Evolutionary conservation across 176 grass and related monocot genomes (phyloP).

Genomic region (Stipa capillata): DNA sequence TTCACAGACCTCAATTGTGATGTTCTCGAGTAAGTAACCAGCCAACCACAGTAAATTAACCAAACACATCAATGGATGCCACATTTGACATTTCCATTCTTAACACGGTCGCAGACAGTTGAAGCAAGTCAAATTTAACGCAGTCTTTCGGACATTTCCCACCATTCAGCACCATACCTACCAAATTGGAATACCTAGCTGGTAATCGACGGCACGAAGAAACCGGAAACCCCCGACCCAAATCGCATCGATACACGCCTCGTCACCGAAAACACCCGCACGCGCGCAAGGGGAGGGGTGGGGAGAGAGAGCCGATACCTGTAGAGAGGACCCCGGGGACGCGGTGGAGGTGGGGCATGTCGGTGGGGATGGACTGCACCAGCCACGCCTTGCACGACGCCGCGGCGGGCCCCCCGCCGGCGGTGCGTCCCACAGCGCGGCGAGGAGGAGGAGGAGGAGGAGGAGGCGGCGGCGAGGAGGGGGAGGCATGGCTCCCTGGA

Average conservation of each 20-base stretch:
- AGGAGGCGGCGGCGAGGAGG: background rate
- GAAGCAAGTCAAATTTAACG: background rate
- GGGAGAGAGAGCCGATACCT: conserved; percentile 12
- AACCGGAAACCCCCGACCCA: background rate
- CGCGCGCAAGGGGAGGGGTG: background rate
- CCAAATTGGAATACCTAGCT: background rate
- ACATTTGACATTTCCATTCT: background rate
- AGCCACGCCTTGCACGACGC: conserved; percentile 74
- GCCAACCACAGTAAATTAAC: background rate
- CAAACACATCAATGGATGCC: background rate
- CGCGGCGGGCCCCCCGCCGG: background rate
- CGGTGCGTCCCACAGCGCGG: background rate
- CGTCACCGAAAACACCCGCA: background rate
- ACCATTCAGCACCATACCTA: no score
- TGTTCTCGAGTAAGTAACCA: background rate
- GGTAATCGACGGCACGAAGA: background rate
- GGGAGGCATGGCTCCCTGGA: background rate
- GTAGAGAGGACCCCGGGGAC: conserved; percentile 82
- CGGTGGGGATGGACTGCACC: conserved; percentile 93
- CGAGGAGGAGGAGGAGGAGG: background rate
- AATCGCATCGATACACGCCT: background rate
- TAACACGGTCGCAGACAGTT: background rate
- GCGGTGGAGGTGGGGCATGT: conserved; percentile 77
- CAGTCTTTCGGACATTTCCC: background rate
- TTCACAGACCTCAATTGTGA: no score